Evolutionary conservation across 2,329 filamentous ascomycete species (phyloP), one percentile per base, ranked within the genome.

Genomic region (Huntiella bhutanensis): DNA sequence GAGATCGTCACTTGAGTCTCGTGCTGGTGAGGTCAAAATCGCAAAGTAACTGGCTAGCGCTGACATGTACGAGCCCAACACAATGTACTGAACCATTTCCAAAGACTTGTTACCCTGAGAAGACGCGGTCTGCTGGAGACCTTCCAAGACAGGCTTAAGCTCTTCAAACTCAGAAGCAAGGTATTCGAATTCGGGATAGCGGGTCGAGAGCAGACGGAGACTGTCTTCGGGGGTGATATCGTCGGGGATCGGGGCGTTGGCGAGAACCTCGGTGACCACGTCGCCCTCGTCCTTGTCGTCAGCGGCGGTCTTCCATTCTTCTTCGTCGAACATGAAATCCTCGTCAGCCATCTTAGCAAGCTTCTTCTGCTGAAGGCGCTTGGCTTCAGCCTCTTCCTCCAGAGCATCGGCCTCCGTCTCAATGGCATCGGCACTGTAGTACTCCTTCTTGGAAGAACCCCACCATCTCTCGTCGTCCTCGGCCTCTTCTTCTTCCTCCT

Each of bases 11-110:
- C 67, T 62, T 1, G 66, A 64, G 49, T 77, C 75, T 43, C 77
- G 69, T 2, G 78, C 71, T 1, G 84, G 79, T 0, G 85, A 93
- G 8, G 85, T 84, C n/a, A 98, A 65, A 33, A 96, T 73, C 34
- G 87, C 83, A 60, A 98, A 94, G 61, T 98, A 98, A 75, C 94
- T 87, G 42, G 82, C 80, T 53, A 98, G 68, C 1, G 84, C 73
- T 38, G 82, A 85, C 17, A 96, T 68, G 58, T 98, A 96, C 50
- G 86, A 83, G 4, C 83, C 80, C 35, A 93, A 67, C 8, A 87
- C 77, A 60, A 84, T 78, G 58, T 82, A 79, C 59, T 88, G 91
- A 49, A 84, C 69, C 6, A 77, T 67, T 16, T 73, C 65, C n/a
- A 80, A 59, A 2, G 74, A 73, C 48, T 64, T 68, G 50, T 59